These are phyloP conservation scores for sunflower (Helianthus annuus) DNA, from an alignment of 129 eudicot genomes.

Conservation along the genomic window HanXRQr2.0-SUNRISE NC_035435.2:41605028-41605527, in stretches of 20 bases:
- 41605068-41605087: background rate
- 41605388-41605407: too few species aligned
- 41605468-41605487: too few species aligned
- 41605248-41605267: background rate
- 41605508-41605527: too few species aligned
- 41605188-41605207: background rate
- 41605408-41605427: too few species aligned
- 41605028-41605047: too few species aligned
- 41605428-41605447: too few species aligned
- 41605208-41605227: background rate
- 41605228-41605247: background rate
- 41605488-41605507: background rate
- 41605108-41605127: background rate
- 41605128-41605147: background rate
- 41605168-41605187: background rate
- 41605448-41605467: too few species aligned
- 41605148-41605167: constrained; percentile 12
- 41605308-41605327: too few species aligned
- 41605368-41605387: too few species aligned
- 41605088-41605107: constrained; percentile 2
- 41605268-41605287: background rate
- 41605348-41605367: too few species aligned
- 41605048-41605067: background rate
- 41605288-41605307: too few species aligned
- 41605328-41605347: too few species aligned